A percentile compares a stretch with the other conserved stretches of the same genome.
Conservation (phyloP, 495 filamentous ascomycete species). For the Poronia punctata region DNA sequence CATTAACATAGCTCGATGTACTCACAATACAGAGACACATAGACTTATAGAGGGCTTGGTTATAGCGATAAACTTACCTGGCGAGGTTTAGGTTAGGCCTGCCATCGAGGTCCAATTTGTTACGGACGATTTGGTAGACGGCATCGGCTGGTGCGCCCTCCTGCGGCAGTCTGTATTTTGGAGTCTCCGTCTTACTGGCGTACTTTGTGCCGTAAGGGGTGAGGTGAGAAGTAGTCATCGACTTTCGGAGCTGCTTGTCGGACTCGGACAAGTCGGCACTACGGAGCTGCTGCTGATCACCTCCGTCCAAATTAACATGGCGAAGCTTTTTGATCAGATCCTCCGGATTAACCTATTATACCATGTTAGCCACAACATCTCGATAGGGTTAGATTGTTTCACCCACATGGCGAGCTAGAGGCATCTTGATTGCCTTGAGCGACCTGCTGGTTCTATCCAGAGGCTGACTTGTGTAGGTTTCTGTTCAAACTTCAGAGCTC, state of each 20-base stretch:
- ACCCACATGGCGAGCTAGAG: slow-evolving; percentile 9
- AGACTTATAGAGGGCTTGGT: too few species aligned
- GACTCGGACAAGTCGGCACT: slow-evolving; percentile 34
- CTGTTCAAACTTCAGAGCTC: too few species aligned
- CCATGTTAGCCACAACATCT: too few species aligned
- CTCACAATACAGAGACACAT: too few species aligned
- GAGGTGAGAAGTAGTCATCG: slow-evolving; percentile 41
- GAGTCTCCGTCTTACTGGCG: slow-evolving; percentile 50
- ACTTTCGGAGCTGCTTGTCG: slow-evolving; percentile 33
- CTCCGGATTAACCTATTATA: slow-evolving; percentile 59
- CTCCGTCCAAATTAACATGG: too few species aligned
- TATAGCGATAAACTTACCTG: slow-evolving; percentile 24
- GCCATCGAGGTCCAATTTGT: slow-evolving; percentile 69
- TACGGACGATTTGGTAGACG: slow-evolving; percentile 62
- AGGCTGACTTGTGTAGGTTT: too few species aligned
- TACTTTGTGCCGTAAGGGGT: slow-evolving; percentile 62
- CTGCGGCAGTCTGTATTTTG: slow-evolving; percentile 59
- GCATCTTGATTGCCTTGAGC: too few species aligned
- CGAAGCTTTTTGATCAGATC: too few species aligned
- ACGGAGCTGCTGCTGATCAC: slow-evolving; percentile 43
- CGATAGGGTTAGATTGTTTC: slow-evolving; percentile 4
- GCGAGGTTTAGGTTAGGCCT: slow-evolving; percentile 66
- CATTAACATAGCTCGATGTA: too few species aligned
- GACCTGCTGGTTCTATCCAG: too few species aligned
- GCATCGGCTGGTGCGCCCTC: slow-evolving; percentile 56